Evolutionary conservation across 2,329 filamentous ascomycete genomes (phyloP).

Genomic region (Pezicula rhizophila): DNA sequence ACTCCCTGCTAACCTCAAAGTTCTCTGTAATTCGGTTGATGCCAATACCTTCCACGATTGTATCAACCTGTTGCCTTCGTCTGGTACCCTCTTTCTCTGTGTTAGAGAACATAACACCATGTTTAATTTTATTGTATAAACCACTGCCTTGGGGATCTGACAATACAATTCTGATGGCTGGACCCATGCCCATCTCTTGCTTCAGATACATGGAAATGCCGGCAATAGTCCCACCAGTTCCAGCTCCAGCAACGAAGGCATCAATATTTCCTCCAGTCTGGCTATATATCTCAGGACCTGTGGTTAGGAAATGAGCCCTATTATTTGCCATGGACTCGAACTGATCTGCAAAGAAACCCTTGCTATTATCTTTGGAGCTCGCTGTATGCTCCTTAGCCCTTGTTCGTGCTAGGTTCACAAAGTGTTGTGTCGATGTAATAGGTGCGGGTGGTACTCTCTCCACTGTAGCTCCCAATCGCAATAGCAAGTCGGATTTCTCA

Average conservation of each 20-base stretch:
- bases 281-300: constrained; percentile 80
- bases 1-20: constrained; percentile 77
- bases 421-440: constrained; percentile 89
- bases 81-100: constrained; percentile 90
- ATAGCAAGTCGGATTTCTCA: constrained; percentile 85
- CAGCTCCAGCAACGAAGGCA: constrained; percentile 88
- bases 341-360: constrained; percentile 91
- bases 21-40: constrained; percentile 93
- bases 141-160: constrained; percentile 94
- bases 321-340: constrained; percentile 92
- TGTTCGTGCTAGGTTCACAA: constrained; percentile 81
- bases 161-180: constrained; percentile 61
- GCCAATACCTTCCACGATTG: constrained; percentile 91
- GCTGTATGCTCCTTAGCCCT: constrained; percentile 70
- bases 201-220: constrained; percentile 83
- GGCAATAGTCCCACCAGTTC: constrained; percentile 88
- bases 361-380: constrained; percentile 51
- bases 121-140: constrained; percentile 82
- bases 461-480: constrained; percentile 86
- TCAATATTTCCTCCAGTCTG: constrained; percentile 72
- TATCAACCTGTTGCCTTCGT: constrained; percentile 85
- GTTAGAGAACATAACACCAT: constrained; percentile 90
- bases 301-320: constrained; percentile 72
- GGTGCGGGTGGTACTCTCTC: constrained; percentile 86
- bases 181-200: constrained; percentile 37